These are phyloP conservation scores for Aspergillus ibericus DNA, from an alignment of 2,329 filamentous ascomycete genomes.

Conservation along the genomic window DNA sequence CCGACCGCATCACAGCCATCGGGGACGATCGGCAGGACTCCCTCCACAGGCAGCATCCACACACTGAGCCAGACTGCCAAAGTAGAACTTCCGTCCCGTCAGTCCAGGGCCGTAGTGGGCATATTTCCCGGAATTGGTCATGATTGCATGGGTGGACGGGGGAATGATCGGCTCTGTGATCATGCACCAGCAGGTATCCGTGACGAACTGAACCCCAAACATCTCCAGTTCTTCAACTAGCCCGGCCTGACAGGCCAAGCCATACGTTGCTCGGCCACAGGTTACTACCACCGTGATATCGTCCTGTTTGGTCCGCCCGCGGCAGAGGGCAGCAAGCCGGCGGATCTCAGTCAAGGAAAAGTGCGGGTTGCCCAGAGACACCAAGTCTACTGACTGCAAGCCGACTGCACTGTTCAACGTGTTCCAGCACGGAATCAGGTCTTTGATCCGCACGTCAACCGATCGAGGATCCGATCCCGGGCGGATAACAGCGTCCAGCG, in stretches of 20 bases:
- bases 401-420: slow-evolving; percentile 21
- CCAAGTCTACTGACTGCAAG: slow-evolving; percentile 31
- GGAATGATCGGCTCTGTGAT: slow-evolving; percentile 43
- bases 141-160: slow-evolving; percentile 28
- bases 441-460: not conserved
- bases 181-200: slow-evolving; percentile 53
- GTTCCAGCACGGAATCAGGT: slow-evolving; percentile 16
- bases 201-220: slow-evolving; percentile 45
- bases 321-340: not conserved
- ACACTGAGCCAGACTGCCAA: slow-evolving; percentile 28
- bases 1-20: not conserved
- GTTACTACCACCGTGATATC: slow-evolving; percentile 21
- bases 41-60: slow-evolving; percentile 25
- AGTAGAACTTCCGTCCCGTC: slow-evolving; percentile 23
- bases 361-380: slow-evolving; percentile 50
- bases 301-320: slow-evolving; percentile 23
- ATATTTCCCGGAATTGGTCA: slow-evolving; percentile 52
- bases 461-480: not conserved
- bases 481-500: not conserved
- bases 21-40: not conserved
- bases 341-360: slow-evolving; percentile 38
- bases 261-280: slow-evolving; percentile 20
- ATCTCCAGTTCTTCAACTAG: slow-evolving; percentile 29
- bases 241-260: slow-evolving; percentile 28
- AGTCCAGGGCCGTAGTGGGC: slow-evolving; percentile 43